Percentiles rank a stretch among this genome's conserved stretches.
Evolutionary conservation across 805 yeast genomes (phyloP).

Genomic region (Hanseniaspora pseudoguilliermondii): DNA sequence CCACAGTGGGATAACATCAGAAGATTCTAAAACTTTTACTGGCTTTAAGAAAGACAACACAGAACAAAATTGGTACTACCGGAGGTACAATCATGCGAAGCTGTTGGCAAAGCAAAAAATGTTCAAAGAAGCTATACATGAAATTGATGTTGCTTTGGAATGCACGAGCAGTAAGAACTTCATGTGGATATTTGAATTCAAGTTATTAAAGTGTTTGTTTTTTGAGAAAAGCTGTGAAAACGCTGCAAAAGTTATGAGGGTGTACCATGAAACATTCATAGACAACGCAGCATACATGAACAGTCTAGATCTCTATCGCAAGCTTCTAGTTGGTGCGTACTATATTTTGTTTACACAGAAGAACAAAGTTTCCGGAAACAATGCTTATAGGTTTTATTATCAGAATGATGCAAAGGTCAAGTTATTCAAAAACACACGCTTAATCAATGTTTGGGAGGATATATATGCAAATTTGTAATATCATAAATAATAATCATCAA

Average conservation of each 20-base stretch:
- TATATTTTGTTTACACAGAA: neutral
- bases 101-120: neutral
- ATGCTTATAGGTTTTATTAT: neutral
- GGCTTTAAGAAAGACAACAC: neutral
- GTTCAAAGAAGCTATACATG: neutral
- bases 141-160: neutral
- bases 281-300: neutral
- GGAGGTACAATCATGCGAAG: neutral
- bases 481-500: neutral
- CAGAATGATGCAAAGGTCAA: neutral
- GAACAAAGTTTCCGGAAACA: neutral
- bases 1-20: too few species aligned
- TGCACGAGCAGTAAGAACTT: neutral
- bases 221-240: neutral
- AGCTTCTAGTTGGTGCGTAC: neutral
- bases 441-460: neutral
- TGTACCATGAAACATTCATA: neutral
- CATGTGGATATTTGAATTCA: conserved; percentile 4
- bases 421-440: neutral
- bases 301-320: neutral
- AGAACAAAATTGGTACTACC: neutral
- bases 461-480: neutral
- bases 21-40: too few species aligned
- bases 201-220: neutral
- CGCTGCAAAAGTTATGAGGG: neutral